Base-by-base conservation (phyloP, 805 yeast genomes). In the Naumovozyma baii region DNA sequence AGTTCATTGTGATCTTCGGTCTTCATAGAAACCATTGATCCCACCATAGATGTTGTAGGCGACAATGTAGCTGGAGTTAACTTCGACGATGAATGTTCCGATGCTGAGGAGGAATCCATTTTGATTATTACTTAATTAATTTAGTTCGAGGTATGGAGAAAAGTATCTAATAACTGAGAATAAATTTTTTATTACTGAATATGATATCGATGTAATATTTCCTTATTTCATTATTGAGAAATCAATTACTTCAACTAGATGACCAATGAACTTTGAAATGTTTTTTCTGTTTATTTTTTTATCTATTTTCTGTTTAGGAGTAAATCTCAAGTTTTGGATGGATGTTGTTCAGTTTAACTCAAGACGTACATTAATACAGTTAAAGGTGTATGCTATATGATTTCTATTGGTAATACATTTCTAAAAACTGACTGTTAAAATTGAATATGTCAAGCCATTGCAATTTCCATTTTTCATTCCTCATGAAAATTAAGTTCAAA, bases 1-100 rank as follows among this genome's bases (percentile, higher is more conserved):
- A 72, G 53, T 38, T 59, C 69, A 28, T 50, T 49, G 39, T 58
- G 62, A 13, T 59, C 62, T 25, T 63, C 67, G 1, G 69, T 65
- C 37, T 57, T 62, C 58, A 65, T 57, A 12, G 70, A 64, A 14
- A 50, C 57, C 42, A 60, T 48, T 0, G 67, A 61, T 13, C 51
- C 51, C 5, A 44, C 48, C 16, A 49, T 37, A 7, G 62, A 52
- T 13, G 51, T 47, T 2, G 59, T 47, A 14, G 51, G 51, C 2
- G 59, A 54, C 7, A 45, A 26, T 7, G 26, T 22, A 33, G 40
- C 42, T 10, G 51, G 31, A 14, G 31, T 12, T n/a, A 29, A 29
- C 7, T 29, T 29, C 14, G 13, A 5, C 5, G 31, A 8, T 12
- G 31, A 29, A 29, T 29, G 31, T 12, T 12, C 15, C 14, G 31